Conservation (phyloP, 176 grass and related monocot genomes). For the Tuctoria greenei region DNA sequence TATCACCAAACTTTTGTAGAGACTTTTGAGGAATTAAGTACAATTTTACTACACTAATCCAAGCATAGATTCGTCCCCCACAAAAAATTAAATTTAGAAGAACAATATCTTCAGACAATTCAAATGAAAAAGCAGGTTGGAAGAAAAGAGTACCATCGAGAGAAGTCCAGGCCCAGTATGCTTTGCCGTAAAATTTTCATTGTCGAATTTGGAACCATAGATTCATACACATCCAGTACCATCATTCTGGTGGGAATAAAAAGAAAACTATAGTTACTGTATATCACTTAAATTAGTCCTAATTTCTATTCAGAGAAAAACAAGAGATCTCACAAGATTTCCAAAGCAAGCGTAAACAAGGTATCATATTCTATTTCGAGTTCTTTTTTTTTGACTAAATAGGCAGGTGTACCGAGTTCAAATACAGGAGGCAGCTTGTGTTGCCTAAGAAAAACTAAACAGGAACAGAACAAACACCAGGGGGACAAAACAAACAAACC, state of each 20-base stretch:
- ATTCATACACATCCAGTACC: too few species aligned
- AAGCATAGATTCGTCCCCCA: neutral
- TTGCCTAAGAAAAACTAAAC: too few species aligned
- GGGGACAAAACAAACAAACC: too few species aligned
- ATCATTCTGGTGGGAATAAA: too few species aligned
- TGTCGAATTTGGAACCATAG: too few species aligned
- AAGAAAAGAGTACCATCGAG: constrained; percentile 65
- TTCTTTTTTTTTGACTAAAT: too few species aligned
- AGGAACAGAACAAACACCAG: too few species aligned
- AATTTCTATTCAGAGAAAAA: neutral
- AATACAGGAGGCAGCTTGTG: too few species aligned
- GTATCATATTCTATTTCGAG: constrained; percentile 13
- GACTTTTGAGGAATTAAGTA: neutral
- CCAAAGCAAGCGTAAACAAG: neutral
- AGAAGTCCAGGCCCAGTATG: constrained; percentile 90
- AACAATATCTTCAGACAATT: constrained; percentile 9
- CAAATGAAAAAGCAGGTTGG: neutral
- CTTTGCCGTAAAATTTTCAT: too few species aligned
- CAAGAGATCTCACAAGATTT: neutral
- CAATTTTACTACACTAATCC: neutral
- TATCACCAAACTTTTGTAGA: too few species aligned
- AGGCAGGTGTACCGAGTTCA: too few species aligned
- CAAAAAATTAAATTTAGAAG: neutral
- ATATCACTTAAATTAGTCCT: neutral
- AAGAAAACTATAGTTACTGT: constrained; percentile 31